phyloP scores from a whole-genome alignment of 345 rosid species.

The Populus tremula region DNA sequence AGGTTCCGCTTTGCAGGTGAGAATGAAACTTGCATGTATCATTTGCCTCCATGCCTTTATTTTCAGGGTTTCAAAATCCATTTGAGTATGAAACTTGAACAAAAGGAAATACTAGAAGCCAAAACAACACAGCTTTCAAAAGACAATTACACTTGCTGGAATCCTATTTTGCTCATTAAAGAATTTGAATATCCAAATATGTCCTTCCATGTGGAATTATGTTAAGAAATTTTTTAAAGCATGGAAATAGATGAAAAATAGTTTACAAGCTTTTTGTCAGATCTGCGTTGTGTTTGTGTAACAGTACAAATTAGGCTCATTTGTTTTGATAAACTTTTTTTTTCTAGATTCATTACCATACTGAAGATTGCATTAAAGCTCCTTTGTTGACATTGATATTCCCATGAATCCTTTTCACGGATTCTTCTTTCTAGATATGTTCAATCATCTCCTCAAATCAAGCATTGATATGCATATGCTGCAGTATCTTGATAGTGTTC shows the following conservation, averaged over 20 bases:
- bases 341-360: background rate
- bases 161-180: background rate
- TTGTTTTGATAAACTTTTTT: background rate
- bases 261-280: no score
- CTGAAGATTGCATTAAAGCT: background rate
- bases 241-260: background rate
- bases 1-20: conserved; percentile 84
- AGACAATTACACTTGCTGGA: background rate
- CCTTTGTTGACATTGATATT: background rate
- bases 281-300: background rate
- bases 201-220: background rate
- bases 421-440: no score
- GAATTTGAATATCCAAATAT: background rate
- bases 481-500: background rate
- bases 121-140: background rate
- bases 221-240: background rate
- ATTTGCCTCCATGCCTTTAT: background rate
- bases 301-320: background rate
- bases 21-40: conserved; percentile 1
- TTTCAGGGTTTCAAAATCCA: background rate
- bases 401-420: no score
- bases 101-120: background rate
- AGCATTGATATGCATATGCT: no score
- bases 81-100: background rate
- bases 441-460: no score